Evolutionary conservation across 2,329 filamentous ascomycete species (phyloP).

Genomic region (Chaetomiaceae sp.): DNA sequence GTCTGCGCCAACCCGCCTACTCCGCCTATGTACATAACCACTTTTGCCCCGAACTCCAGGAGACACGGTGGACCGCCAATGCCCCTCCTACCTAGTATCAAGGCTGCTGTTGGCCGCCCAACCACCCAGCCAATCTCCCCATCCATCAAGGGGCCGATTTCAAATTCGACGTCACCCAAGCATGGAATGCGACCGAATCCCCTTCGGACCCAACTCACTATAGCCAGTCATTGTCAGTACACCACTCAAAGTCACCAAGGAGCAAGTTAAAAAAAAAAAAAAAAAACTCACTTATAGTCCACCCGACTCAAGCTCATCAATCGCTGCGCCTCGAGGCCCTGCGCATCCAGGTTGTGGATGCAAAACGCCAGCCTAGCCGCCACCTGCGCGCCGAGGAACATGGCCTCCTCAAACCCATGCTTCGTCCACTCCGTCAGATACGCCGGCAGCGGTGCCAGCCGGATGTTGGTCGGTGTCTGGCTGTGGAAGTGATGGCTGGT

Average conservation of each 20-base stretch:
- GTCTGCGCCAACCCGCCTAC: not conserved
- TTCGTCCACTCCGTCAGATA: constrained; percentile 92
- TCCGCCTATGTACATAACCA: not conserved
- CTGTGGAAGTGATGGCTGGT: constrained; percentile 52
- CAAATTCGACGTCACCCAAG: constrained; percentile 40
- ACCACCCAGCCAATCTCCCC: no score
- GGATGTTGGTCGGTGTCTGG: constrained; percentile 79
- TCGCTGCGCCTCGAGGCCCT: constrained; percentile 49
- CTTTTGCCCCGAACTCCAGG: constrained; percentile 5
- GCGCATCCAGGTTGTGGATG: constrained; percentile 53
- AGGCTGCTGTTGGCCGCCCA: no score
- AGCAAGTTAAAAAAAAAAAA: not conserved
- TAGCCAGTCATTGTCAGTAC: constrained; percentile 18
- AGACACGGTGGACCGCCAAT: constrained; percentile 4
- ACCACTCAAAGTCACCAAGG: not conserved
- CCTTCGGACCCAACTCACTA: constrained; percentile 53
- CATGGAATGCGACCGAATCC: constrained; percentile 51
- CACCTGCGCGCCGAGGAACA: constrained; percentile 83
- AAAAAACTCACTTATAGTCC: constrained; percentile 54
- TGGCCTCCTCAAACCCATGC: constrained; percentile 71
- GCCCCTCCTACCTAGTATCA: not conserved
- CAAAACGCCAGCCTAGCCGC: constrained; percentile 62
- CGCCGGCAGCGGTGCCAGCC: constrained; percentile 69
- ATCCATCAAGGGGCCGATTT: no score
- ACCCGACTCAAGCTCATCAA: constrained; percentile 54